Evolutionary conservation across 2,329 filamentous ascomycete genomes (phyloP), one percentile per base, ranked within the genome.

Genomic region (Diplodia corticola): DNA sequence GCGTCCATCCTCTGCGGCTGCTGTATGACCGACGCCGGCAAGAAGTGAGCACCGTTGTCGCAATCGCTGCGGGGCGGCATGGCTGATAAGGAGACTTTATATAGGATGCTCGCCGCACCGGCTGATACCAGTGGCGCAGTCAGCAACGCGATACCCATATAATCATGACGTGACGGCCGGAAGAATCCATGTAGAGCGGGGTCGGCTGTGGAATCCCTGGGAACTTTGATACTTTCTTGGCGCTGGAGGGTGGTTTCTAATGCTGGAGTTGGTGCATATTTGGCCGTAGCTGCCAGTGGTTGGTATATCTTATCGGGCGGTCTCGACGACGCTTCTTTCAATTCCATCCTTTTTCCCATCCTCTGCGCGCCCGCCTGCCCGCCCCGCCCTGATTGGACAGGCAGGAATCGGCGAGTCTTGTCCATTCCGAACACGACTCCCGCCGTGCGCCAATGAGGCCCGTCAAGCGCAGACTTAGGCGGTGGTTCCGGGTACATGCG

Each of bases 1-100:
- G 83, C 81, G 4, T 81, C 83, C 0, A 74, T 87, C 24, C 79
- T 87, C 55, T 86, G 84, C 73, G 83, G 84, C n/a, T 86, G 84
- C 71, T 84, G 83, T 69, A 79, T 80, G 48, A 85, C 84, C 2
- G 79, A 86, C 70, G 78, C 77, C 0, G 85, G 85, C 26, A 84
- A 84, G 71, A 81, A 80, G 84, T 86, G 76, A 70, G 80, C 76
- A 70, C 79, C 77, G 40, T 15, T 24, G 15, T 6, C 24, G 10
- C n/a, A 22, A n/a, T 20, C 10, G 4, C n/a, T 20, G 5, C 28
- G 30, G 35, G 61, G 40, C 3, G 24, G 26, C n/a, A 12, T 17
- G 13, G 48, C 40, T 63, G 24, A 66, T 17, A 4, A 26, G 22
- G 37, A 24, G 37, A 24, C 24, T 15, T 66, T 20, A 22, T 17